phyloP scores from a whole-genome alignment of 106 monocot species.

The Narthecium ossifragum region DNA sequence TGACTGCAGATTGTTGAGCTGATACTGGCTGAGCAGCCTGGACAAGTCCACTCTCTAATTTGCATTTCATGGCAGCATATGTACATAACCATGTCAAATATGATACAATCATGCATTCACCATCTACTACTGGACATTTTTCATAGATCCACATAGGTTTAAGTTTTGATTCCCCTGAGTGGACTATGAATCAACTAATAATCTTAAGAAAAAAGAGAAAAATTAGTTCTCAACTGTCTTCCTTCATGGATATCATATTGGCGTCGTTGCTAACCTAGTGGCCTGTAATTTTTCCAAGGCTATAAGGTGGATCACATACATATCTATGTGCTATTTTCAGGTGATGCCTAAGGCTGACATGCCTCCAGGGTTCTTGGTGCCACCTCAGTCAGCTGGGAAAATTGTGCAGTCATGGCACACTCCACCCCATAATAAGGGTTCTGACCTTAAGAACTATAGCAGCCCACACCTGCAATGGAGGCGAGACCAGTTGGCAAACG shows the following conservation, averaged over 20 bases:
- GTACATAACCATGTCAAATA: neutral
- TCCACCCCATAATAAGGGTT: conserved; percentile 16
- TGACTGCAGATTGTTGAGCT: too few relatives aligned
- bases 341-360: conserved; percentile 48
- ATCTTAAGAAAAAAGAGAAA: neutral
- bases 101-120: neutral
- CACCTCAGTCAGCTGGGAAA: conserved; percentile 16
- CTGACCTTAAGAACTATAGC: conserved; percentile 7
- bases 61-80: neutral
- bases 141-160: neutral
- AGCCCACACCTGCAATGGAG: conserved; percentile 54
- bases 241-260: neutral
- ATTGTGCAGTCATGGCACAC: conserved; percentile 15
- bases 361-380: conserved; percentile 44
- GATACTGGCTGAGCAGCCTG: too few relatives aligned
- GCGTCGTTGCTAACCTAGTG: too few relatives aligned
- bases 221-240: neutral
- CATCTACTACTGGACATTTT: neutral
- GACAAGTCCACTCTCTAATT: neutral
- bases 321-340: conserved; percentile 18
- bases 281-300: neutral
- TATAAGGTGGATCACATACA: neutral
- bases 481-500: conserved; percentile 22
- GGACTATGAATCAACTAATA: neutral
- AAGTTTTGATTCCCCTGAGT: too few relatives aligned